Evolutionary conservation across 179 eudicot species (phyloP).

Genomic region (Spergularia azorica): DNA sequence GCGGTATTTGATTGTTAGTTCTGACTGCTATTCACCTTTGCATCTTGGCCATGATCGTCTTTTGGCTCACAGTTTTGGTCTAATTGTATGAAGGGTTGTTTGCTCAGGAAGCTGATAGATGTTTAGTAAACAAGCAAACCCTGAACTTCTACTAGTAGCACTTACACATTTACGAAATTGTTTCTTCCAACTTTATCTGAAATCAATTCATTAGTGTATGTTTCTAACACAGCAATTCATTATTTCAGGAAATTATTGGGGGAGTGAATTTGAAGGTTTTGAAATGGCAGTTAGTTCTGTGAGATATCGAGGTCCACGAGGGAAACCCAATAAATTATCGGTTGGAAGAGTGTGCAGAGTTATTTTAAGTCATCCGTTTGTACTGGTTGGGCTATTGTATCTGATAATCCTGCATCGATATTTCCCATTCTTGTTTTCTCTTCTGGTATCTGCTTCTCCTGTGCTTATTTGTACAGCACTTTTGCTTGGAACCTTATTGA

Average conservation of each 20-base stretch:
- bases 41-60: too few species aligned
- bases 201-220: background rate
- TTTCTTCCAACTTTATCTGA: background rate
- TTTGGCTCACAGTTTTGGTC: too few species aligned
- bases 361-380: slow-evolving; percentile 58
- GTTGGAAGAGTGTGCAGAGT: slow-evolving; percentile 45
- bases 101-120: too few species aligned
- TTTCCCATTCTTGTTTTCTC: slow-evolving; percentile 64
- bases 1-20: too few species aligned
- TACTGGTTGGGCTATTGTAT: slow-evolving; percentile 45
- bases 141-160: too few species aligned
- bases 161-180: too few species aligned
- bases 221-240: background rate
- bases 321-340: slow-evolving; percentile 35
- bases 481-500: slow-evolving; percentile 69
- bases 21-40: too few species aligned
- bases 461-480: slow-evolving; percentile 63
- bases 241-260: slow-evolving; percentile 11
- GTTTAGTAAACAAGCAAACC: too few species aligned
- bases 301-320: slow-evolving; percentile 36
- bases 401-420: slow-evolving; percentile 51
- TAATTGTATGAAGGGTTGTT: too few species aligned
- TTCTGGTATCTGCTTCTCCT: slow-evolving; percentile 77
- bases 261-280: background rate
- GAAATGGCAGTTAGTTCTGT: slow-evolving; percentile 44